phyloP scores from a whole-genome alignment of 257 asterid species.

The Nicotiana tomentosiformis region DNA sequence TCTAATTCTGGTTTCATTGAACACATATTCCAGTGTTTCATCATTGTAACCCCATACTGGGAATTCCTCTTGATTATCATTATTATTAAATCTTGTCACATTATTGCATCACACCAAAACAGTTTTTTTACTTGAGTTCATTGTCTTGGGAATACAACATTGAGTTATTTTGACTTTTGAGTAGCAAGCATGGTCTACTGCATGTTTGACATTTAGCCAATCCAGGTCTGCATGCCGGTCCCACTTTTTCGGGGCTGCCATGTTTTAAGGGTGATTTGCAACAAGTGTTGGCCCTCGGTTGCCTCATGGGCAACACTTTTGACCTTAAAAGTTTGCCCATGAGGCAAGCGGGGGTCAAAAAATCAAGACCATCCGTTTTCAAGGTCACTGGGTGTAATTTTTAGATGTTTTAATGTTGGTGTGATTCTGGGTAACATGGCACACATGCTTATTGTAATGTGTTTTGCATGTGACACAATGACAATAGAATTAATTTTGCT shows the following conservation, averaged over 20 bases:
- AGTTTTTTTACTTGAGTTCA: conserved; percentile 34
- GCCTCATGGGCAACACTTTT: too few species aligned
- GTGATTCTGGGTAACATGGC: neutral
- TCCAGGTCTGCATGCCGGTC: neutral
- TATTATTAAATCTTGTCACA: conserved; percentile 66
- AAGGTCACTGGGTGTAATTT: too few species aligned
- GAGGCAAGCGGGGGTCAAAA: too few species aligned
- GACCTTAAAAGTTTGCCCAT: too few species aligned
- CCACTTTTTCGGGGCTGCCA: neutral
- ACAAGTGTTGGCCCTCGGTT: too few species aligned
- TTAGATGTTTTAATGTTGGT: too few species aligned
- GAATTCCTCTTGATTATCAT: conserved; percentile 35
- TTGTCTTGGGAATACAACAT: conserved; percentile 63
- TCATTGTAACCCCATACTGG: neutral
- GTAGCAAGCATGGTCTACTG: conserved; percentile 31
- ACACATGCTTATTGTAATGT: neutral
- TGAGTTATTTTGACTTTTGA: conserved; percentile 45
- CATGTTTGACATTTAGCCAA: neutral
- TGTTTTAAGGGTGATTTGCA: too few species aligned
- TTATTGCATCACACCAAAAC: conserved; percentile 33
- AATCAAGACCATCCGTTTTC: too few species aligned
- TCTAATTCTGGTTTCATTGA: neutral
- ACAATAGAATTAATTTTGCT: neutral
- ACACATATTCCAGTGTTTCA: neutral
- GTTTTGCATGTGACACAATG: neutral